Base-by-base conservation (phyloP, 2,329 filamentous ascomycete genomes). In the Fusarium nurragi region DNA sequence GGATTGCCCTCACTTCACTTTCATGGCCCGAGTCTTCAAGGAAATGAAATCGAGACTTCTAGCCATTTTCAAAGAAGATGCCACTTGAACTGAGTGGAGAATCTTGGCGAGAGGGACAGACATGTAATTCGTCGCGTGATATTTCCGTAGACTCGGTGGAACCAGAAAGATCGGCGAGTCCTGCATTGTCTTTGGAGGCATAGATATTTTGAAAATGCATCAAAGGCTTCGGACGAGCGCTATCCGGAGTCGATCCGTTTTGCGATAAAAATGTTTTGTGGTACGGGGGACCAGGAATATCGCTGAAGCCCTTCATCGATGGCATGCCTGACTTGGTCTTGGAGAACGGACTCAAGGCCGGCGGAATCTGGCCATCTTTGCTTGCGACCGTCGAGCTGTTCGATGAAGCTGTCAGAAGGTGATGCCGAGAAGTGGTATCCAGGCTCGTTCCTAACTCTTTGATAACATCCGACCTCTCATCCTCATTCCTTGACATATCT, bases 391-490 rank as follows among this genome's bases (percentile, higher is more conserved):
- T 57, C 5, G 62, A 53, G 8, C 56, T 52, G 11, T 56, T 67
- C 12, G 58, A 44, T 12, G 60, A 55, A 9, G 69, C 50, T 52
- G 76, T 75, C 21, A 73, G 58, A 34, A 73, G 55, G 18, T 64
- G 64, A 39, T 75, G 69, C 12, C 64, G 65, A 37, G 60, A 49
- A 11, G 37, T 49, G 6, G 46, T 38, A 9, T 48, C 45, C 18
- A 52, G 67, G 14, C 23, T 52, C 16, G 47, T 12, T 9, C 65
- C 60, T 2, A 56, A 16, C 16, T 52, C 22, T 45, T 46, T 55
- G 1, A 30, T 25, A 18, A 28, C 40, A 23, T 45, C 38, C 14
- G 48, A 40, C 9, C 45, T 52, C 13, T 54, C 48, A 10, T 60
- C 53, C 11, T 69, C 60, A 4, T 48, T 21, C 18, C 67, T 63